Evolutionary conservation across 73 alveolate species (phyloP).

Genomic region (Diophrys appendiculata): DNA sequence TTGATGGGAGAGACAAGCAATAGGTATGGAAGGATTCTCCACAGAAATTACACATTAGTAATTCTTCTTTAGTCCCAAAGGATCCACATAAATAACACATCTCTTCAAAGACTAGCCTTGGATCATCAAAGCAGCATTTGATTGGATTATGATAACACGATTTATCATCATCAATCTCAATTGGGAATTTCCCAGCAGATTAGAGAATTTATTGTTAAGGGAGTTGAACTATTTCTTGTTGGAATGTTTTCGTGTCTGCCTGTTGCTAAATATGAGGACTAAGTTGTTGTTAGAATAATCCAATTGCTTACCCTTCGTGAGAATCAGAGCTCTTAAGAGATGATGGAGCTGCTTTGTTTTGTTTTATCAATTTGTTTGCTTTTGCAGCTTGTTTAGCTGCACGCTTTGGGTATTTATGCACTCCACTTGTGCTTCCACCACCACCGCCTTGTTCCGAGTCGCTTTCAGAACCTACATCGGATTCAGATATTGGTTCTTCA

Average conservation of each 20-base stretch:
- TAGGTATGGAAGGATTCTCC: conserved; percentile 71
- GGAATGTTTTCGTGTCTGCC: neutral
- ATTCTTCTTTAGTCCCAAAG: conserved; percentile 48
- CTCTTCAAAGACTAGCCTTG: conserved; percentile 41
- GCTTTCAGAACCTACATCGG: too few relatives aligned
- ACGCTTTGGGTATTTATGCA: too few relatives aligned
- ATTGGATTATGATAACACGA: conserved; percentile 61
- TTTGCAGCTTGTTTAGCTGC: too few relatives aligned
- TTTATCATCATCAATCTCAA: conserved; percentile 40
- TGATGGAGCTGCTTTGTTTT: neutral
- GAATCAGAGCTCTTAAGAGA: neutral
- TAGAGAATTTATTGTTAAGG: conserved; percentile 4
- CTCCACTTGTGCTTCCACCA: too few relatives aligned
- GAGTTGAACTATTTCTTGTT: conserved; percentile 2
- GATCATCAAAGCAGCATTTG: conserved; percentile 54
- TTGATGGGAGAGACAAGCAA: conserved; percentile 41
- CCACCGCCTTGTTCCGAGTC: too few relatives aligned
- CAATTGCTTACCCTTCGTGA: neutral
- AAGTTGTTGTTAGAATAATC: neutral
- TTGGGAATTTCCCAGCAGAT: conserved; percentile 24
- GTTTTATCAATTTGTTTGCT: too few relatives aligned
- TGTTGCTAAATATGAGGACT: conserved; percentile 10
- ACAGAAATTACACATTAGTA: conserved; percentile 59
- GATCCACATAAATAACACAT: conserved; percentile 70
- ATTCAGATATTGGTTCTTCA: too few relatives aligned